Evolutionary conservation across 208 protist genomes (phyloP).

Genomic region (Kentomonas sorsogonicus): DNA sequence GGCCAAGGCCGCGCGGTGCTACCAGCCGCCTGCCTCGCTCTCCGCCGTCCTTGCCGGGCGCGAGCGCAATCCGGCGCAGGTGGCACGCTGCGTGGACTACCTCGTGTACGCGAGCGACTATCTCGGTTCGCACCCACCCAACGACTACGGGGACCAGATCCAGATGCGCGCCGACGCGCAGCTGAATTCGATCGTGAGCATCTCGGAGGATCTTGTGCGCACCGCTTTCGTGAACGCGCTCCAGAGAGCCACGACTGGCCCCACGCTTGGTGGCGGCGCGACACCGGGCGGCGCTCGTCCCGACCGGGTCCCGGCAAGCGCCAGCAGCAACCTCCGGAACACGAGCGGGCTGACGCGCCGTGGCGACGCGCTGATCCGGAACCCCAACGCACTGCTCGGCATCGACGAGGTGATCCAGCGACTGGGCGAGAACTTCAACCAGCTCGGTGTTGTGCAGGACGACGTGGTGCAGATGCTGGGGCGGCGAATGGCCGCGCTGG

Average conservation of each 20-base stretch:
- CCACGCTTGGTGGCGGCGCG: background rate
- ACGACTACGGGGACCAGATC: slow-evolving; percentile 51
- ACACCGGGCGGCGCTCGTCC: background rate
- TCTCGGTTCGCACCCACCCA: slow-evolving; percentile 62
- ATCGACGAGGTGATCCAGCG: slow-evolving; percentile 62
- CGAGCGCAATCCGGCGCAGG: slow-evolving; percentile 46
- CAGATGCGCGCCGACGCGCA: slow-evolving; percentile 33
- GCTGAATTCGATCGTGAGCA: slow-evolving; percentile 47
- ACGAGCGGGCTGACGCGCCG: no score
- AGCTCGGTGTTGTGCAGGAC: slow-evolving; percentile 43
- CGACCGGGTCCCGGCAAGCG: slow-evolving; percentile 3
- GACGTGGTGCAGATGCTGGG: slow-evolving; percentile 58
- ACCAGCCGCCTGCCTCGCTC: slow-evolving; percentile 70
- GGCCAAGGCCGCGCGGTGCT: slow-evolving; percentile 75
- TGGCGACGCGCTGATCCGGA: slow-evolving; percentile 35
- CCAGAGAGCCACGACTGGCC: slow-evolving; percentile 18
- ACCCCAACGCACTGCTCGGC: slow-evolving; percentile 50
- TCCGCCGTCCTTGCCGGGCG: slow-evolving; percentile 50
- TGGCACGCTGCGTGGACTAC: slow-evolving; percentile 78
- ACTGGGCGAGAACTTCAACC: slow-evolving; percentile 80
- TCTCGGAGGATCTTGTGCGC: slow-evolving; percentile 65
- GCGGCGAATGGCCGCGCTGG: slow-evolving; percentile 24
- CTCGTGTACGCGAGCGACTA: slow-evolving; percentile 84
- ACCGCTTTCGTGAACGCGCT: slow-evolving; percentile 61
- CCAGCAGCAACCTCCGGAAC: background rate